Percentiles rank a stretch among this genome's conserved stretches.
These are phyloP conservation scores for Plasmodium inui DNA, from an alignment of 169 alveolate species.

Conservation along the genomic window DNA sequence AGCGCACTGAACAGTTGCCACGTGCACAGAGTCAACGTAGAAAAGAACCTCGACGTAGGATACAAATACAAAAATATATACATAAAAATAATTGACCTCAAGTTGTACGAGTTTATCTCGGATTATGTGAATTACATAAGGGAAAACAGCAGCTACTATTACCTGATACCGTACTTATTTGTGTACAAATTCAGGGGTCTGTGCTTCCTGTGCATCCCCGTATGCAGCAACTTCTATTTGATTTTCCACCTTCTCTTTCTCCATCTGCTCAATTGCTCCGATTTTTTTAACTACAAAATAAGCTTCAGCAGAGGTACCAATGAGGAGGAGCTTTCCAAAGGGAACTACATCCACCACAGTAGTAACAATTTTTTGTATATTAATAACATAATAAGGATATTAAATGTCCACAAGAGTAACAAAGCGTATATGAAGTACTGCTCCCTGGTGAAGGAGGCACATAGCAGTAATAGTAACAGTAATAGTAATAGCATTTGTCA, in stretches of 20 bases:
- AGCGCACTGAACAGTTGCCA: constrained; percentile 3
- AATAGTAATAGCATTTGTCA: constrained; percentile 4
- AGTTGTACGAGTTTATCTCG: constrained; percentile 43
- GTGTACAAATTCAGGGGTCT: constrained; percentile 40
- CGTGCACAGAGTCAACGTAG: constrained; percentile 12
- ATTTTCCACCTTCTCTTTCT: constrained; percentile 49
- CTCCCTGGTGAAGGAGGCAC: constrained; percentile 8
- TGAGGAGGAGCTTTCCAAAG: constrained; percentile 41
- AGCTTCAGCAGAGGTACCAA: constrained; percentile 44
- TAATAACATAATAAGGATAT: constrained; percentile 56
- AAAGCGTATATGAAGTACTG: constrained; percentile 39
- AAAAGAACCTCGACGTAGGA: constrained; percentile 43
- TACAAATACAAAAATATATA: constrained; percentile 65
- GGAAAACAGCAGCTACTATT: constrained; percentile 62
- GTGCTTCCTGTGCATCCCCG: constrained; percentile 53
- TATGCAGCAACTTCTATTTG: constrained; percentile 61
- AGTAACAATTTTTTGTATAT: constrained; percentile 46
- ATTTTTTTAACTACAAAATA: constrained; percentile 59
- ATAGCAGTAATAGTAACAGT: neutral
- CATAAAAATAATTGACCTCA: constrained; percentile 66
- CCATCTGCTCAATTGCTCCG: constrained; percentile 59
- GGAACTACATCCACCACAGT: constrained; percentile 6
- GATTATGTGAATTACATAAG: constrained; percentile 51
- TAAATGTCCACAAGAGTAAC: constrained; percentile 27
- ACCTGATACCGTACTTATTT: constrained; percentile 52